Evolutionary conservation across 176 grass and related monocot species (phyloP).

Genomic region (Bothriochloa decipiens): DNA sequence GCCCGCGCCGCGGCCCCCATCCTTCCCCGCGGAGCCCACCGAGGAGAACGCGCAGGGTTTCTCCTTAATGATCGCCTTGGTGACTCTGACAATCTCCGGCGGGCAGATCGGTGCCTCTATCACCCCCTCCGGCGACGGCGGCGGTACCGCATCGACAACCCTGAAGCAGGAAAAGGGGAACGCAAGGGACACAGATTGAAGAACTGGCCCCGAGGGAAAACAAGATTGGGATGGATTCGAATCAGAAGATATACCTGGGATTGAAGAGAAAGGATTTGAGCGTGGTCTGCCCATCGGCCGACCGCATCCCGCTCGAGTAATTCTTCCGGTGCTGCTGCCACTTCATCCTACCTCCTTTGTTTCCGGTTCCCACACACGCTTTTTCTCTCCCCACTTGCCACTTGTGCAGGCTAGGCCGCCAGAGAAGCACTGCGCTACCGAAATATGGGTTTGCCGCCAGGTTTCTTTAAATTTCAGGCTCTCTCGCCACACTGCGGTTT

Average conservation of each 20-base stretch:
- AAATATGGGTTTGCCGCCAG: conserved; percentile 49
- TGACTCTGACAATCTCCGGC: conserved; percentile 42
- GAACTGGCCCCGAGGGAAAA: neutral
- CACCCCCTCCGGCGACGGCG: neutral
- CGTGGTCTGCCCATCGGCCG: conserved; percentile 56
- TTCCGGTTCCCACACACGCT: neutral
- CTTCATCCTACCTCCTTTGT: conserved; percentile 19
- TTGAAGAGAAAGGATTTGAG: conserved; percentile 72
- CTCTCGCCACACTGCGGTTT: conserved; percentile 36
- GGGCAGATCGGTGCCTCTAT: conserved; percentile 9
- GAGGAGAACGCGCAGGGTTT: conserved; percentile 77
- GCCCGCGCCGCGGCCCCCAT: conserved; percentile 7
- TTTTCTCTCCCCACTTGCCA: neutral
- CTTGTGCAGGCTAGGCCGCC: neutral
- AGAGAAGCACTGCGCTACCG: neutral
- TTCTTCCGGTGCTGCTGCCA: conserved; percentile 45
- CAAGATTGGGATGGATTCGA: neutral
- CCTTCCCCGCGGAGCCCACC: conserved; percentile 52
- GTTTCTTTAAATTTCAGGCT: neutral
- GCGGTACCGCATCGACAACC: conserved; percentile 13
- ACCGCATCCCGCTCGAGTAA: conserved; percentile 34
- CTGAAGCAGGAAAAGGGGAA: neutral
- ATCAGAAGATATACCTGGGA: conserved; percentile 36
- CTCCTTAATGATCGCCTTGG: conserved; percentile 50
- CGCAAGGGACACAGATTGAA: neutral